phyloP scores from a whole-genome alignment of 2,329 filamentous ascomycete species.

The Aureobasidium pullulans region DNA sequence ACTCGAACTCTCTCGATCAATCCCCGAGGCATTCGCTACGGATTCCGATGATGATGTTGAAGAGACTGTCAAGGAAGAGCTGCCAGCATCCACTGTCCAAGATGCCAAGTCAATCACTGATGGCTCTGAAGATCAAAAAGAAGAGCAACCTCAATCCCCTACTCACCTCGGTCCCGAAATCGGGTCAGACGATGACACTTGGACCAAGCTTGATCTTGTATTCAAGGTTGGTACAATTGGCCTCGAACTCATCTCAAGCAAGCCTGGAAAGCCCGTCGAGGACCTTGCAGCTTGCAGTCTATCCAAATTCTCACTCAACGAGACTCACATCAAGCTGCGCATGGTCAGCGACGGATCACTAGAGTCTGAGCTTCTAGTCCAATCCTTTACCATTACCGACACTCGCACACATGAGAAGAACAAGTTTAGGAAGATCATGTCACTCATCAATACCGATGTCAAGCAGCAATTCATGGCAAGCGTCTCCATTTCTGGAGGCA shows the following conservation, averaged over 20 bases:
- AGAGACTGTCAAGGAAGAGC: slow-evolving; percentile 65
- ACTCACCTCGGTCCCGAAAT: slow-evolving; percentile 54
- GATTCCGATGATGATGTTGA: slow-evolving; percentile 61
- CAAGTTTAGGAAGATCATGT: slow-evolving; percentile 98
- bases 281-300: slow-evolving; percentile 72
- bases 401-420: slow-evolving; percentile 83
- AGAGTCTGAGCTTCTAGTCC: slow-evolving; percentile 86
- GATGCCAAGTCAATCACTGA: slow-evolving; percentile 43
- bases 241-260: slow-evolving; percentile 74
- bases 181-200: slow-evolving; percentile 59
- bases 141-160: slow-evolving; percentile 27
- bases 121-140: slow-evolving; percentile 24
- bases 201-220: slow-evolving; percentile 88
- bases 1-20: slow-evolving; percentile 76
- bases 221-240: slow-evolving; percentile 86
- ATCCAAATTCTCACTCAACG: slow-evolving; percentile 88
- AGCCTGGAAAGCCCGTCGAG: slow-evolving; percentile 68
- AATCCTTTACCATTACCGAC: slow-evolving; percentile 91
- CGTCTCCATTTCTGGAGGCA: slow-evolving; percentile 80
- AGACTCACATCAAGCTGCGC: slow-evolving; percentile 82
- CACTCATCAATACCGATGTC: slow-evolving; percentile 85
- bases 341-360: slow-evolving; percentile 89
- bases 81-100: slow-evolving; percentile 51
- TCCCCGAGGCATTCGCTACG: slow-evolving; percentile 77
- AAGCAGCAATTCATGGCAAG: slow-evolving; percentile 97